A percentile compares a stretch with the other conserved stretches of the same genome.
These are phyloP conservation scores for Globomyces sp. DNA, from an alignment of 371 early-diverging fungal species.

Conservation along the genomic window DNA sequence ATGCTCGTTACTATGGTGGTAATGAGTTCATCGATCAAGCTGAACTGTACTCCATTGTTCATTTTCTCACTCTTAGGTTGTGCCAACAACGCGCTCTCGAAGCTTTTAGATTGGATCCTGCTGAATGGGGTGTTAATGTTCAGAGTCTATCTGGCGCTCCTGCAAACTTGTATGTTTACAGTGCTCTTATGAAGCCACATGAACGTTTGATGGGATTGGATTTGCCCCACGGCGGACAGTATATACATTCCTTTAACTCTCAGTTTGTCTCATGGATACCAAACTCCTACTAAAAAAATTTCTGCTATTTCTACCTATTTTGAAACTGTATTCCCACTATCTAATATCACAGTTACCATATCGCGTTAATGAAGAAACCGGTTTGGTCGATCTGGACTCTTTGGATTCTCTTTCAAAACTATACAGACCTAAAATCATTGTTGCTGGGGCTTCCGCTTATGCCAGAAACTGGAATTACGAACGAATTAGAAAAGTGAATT, in stretches of 20 bases:
- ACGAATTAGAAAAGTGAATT: slow-evolving; percentile 69
- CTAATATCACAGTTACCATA: slow-evolving; percentile 69
- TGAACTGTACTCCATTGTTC: slow-evolving; percentile 51
- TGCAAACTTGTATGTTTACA: slow-evolving; percentile 97
- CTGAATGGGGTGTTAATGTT: slow-evolving; percentile 98
- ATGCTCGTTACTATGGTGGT: slow-evolving; percentile 99
- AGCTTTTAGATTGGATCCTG: slow-evolving; percentile 84
- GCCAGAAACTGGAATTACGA: slow-evolving; percentile 95
- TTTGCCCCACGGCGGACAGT: slow-evolving; percentile 99
- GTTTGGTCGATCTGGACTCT: slow-evolving; percentile 93
- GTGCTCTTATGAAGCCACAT: slow-evolving; percentile 94
- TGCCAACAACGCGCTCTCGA: slow-evolving; percentile 97
- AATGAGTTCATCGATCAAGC: slow-evolving; percentile 98
- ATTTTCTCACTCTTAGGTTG: slow-evolving; percentile 37
- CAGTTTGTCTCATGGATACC: slow-evolving; percentile 98
- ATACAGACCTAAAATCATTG: slow-evolving; percentile 95
- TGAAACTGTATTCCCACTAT: slow-evolving; percentile 61
- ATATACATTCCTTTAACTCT: slow-evolving; percentile 37
- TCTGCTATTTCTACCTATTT: slow-evolving; percentile 97
- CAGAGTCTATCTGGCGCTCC: slow-evolving; percentile 97
- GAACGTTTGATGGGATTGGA: slow-evolving; percentile 99
- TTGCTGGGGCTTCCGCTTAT: slow-evolving; percentile 98
- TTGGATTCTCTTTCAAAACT: slow-evolving; percentile 81
- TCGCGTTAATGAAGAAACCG: slow-evolving; percentile 86
- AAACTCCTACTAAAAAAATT: slow-evolving; percentile 97